Evolutionary conservation across 2,329 filamentous ascomycete genomes (phyloP), one percentile per base, ranked within the genome.

Genomic region (Penicillium sp.): DNA sequence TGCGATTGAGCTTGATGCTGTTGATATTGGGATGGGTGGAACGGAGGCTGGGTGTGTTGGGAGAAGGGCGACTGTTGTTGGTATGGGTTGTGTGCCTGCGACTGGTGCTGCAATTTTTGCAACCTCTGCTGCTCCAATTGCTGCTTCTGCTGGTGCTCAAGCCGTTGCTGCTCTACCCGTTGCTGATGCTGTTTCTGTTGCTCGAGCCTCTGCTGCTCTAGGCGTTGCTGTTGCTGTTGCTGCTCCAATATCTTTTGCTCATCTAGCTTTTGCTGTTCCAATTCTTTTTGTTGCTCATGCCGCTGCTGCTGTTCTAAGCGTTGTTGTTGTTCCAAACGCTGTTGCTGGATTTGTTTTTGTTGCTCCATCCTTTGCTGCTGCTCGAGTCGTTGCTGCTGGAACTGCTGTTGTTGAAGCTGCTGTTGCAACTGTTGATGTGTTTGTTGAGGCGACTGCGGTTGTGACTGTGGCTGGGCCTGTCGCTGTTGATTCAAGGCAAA

Each of bases 371-470:
- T 45, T 33, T 45, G 59, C 30, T 63, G 59, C 12, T 64, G 57
- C 25, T 61, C 61, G 9, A 59, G 30, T 4, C 53, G 51, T 30
- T 63, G 62, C 30, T 66, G 54, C 14, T 67, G 61, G 9, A 62
- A 58, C 43, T 62, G 58, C 33, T 66, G 58, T 25, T 66, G 64
- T 22, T 67, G 65, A 12, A 57, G 52, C 38, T 69, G 61, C 12
- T 53, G 63, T 17, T 64, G 61, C 35, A 61, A 35, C 16, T 63
- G 61, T 31, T 61, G 51, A 19, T 66, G 65, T 3, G 67, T 65
- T 46, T 70, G 68, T 12, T 66, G 59, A 2, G 68, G 68, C 1
- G 63, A 66, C 37, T 69, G 63, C 8, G 67, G 69, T 46, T 66
- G 64, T 5, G 62, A 63, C n/a, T 58, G 62, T 5, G 59, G 42